phyloP scores from a whole-genome alignment of 139 green algal species.

The Picochlorum sp. region DNA sequence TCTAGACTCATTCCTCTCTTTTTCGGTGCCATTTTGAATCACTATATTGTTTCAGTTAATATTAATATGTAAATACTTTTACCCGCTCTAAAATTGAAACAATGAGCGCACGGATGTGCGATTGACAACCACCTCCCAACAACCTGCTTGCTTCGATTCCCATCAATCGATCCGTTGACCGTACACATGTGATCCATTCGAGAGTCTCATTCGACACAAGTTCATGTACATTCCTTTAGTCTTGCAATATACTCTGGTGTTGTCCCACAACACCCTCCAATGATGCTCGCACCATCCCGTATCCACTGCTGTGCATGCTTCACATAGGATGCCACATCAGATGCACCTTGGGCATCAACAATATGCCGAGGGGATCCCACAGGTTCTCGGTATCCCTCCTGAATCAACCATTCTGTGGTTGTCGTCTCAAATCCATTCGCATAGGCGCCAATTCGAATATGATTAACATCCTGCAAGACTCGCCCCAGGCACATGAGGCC shows the following conservation, averaged over 20 bases:
- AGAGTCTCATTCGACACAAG: too few species aligned
- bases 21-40: slow-evolving; percentile 29
- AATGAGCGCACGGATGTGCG: too few species aligned
- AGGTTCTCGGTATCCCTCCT: background rate
- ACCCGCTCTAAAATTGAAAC: too few species aligned
- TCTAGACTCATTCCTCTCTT: slow-evolving; percentile 62
- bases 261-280: slow-evolving; percentile 58
- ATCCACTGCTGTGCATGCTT: slow-evolving; percentile 28
- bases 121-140: too few species aligned
- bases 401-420: slow-evolving; percentile 44
- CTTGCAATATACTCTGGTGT: slow-evolving; percentile 38
- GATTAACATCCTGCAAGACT: too few species aligned
- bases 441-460: slow-evolving; percentile 38
- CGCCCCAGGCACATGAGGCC: too few species aligned
- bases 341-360: background rate
- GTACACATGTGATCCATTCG: too few species aligned
- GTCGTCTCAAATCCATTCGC: slow-evolving; percentile 55
- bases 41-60: background rate
- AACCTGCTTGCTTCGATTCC: too few species aligned
- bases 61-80: too few species aligned
- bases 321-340: slow-evolving; percentile 22
- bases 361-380: background rate
- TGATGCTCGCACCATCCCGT: slow-evolving; percentile 28
- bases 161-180: too few species aligned
- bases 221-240: too few species aligned